Evolutionary conservation across 805 yeast genomes (phyloP).

Genomic region (Monosporozyma unispora): DNA sequence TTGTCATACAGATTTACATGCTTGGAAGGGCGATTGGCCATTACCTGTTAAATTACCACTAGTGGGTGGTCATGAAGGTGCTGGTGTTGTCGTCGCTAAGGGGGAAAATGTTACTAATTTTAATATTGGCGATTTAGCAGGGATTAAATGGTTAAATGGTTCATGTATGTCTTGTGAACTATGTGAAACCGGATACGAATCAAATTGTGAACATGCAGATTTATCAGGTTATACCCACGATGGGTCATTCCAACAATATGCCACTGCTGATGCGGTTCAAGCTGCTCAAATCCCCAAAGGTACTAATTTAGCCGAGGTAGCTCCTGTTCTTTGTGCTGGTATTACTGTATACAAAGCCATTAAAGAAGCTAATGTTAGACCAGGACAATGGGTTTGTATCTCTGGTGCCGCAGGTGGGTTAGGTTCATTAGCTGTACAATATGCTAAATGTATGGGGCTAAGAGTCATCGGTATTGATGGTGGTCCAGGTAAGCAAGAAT

Average conservation of each 20-base stretch:
- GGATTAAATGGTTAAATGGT: conserved; percentile 56
- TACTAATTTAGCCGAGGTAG: conserved; percentile 60
- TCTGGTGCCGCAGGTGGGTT: conserved; percentile 59
- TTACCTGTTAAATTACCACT: conserved; percentile 46
- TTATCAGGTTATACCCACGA: conserved; percentile 50
- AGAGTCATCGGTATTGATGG: conserved; percentile 50
- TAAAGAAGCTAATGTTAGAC: conserved; percentile 39
- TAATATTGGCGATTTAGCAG: conserved; percentile 52
- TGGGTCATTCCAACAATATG: conserved; percentile 82
- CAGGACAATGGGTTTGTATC: conserved; percentile 52
- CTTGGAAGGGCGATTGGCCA: conserved; percentile 66
- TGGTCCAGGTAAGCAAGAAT: conserved; percentile 42
- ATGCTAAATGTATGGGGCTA: conserved; percentile 50
- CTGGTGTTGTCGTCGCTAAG: conserved; percentile 52
- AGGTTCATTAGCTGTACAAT: conserved; percentile 51
- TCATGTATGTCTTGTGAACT: conserved; percentile 53
- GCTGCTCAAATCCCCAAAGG: conserved; percentile 73
- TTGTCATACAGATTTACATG: conserved; percentile 58
- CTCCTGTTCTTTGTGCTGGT: conserved; percentile 59
- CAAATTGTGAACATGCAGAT: conserved; percentile 44
- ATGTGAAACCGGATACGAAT: conserved; percentile 44
- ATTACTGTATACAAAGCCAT: conserved; percentile 54
- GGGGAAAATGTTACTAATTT: conserved; percentile 50
- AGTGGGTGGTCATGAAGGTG: conserved; percentile 65
- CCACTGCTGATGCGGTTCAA: conserved; percentile 77